These are phyloP conservation scores for Rhodofomes roseus DNA, from an alignment of 1,284 basidiomycete genomes.

Conservation along the genomic window DNA sequence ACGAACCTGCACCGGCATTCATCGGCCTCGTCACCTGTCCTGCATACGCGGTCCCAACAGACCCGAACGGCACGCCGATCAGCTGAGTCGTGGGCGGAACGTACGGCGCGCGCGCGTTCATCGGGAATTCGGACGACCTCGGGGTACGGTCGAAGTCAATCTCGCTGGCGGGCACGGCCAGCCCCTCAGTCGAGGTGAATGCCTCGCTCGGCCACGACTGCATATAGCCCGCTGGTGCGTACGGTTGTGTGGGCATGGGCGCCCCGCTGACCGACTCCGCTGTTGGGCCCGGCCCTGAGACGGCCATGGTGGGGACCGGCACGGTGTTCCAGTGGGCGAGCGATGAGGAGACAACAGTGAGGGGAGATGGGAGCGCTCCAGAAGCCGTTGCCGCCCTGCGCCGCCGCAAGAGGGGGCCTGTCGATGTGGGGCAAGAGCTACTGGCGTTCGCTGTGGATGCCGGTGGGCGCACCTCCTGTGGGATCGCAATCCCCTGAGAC, in stretches of 20 bases:
- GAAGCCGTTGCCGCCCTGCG: conserved; percentile 21
- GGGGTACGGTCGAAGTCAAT: conserved; percentile 23
- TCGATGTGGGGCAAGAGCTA: conserved; percentile 5
- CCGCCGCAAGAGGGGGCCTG: conserved; percentile 19
- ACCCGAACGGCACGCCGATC: not conserved
- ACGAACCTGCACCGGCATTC: not conserved
- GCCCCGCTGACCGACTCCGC: not conserved
- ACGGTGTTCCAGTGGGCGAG: conserved; percentile 6
- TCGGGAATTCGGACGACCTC: conserved; percentile 16
- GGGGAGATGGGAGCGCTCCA: conserved; percentile 23
- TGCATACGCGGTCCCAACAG: not conserved
- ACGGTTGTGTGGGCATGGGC: not conserved
- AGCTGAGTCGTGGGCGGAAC: not conserved
- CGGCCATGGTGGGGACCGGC: conserved; percentile 4
- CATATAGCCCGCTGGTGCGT: not conserved
- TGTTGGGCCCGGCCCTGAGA: not conserved
- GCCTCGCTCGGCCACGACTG: not conserved
- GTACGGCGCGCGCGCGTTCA: conserved; percentile 7
- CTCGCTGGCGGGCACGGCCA: not conserved
- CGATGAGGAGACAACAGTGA: conserved; percentile 27
- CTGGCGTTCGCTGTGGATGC: not conserved
- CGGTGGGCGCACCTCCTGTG: not conserved
- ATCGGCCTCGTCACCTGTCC: not conserved
- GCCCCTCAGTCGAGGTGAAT: not conserved
- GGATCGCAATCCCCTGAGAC: not conserved